Base-by-base conservation (phyloP, 768 basidiomycete species). In the Suillus tomentosus region DNA sequence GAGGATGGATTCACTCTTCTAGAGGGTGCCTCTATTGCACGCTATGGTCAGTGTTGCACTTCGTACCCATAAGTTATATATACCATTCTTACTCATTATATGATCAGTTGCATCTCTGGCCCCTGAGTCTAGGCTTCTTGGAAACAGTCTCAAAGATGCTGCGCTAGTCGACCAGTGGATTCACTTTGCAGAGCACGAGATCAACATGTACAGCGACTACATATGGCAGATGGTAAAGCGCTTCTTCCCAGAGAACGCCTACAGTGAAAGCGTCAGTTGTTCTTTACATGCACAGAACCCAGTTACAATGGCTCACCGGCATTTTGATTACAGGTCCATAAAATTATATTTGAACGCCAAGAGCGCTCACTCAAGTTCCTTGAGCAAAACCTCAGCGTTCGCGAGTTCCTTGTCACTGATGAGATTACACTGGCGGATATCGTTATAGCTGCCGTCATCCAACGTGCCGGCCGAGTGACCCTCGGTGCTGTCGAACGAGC, bases 161-260 rank as follows among this genome's bases (percentile, higher is more conserved):
- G 73, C 71, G 3, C 71, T 74, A 34, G 66, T 76, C 1, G 74
- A 74, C 54, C 74, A 74, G 43, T 74, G 74, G 74, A 64, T 74
- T 19, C 74, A 74, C 37, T 74, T 74, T 54, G 70, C 65, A 10
- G 74, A 75, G 54, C 63, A 61, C 13, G 74, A 74, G 54, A 73
- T 76, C 37, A n/a, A 65, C 48, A 8, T 1, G 60, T 63, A 65
- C 64, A 76, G 66, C 60, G 66, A 73, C 34, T 69, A 57, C 62
- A 63, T 37, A 60, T 43, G 22, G 74, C 61, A n/a, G 54, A 67
- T 47, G 64, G 71, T 37, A 14, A 24, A 15, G 70, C 67, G 60
- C 51, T 60, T 43, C 65, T 71, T 24, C 65, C 68, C 14, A 57
- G 56, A 40, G 37, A 40, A 57, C 22, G 51, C 37, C 5, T 73